phyloP scores from a whole-genome alignment of 768 basidiomycete species.

The Tephrocybe sp. region DNA sequence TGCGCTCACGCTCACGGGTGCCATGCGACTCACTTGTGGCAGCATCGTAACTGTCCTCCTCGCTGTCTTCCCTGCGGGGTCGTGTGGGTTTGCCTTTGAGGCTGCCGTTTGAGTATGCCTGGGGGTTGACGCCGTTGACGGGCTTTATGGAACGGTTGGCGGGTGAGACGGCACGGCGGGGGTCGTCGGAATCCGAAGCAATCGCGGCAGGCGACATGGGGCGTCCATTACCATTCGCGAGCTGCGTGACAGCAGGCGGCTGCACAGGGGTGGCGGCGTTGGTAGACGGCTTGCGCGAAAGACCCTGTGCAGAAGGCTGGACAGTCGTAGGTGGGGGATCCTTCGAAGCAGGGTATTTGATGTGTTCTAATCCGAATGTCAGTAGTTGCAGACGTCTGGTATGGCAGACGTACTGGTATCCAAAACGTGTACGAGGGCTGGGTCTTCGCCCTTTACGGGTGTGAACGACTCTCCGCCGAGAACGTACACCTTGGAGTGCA shows the following conservation, averaged over 20 bases:
- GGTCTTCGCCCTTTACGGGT: conserved; percentile 74
- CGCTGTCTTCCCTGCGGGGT: conserved; percentile 48
- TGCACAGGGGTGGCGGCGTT: conserved; percentile 31
- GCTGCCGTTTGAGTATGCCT: conserved; percentile 35
- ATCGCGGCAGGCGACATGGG: conserved; percentile 65
- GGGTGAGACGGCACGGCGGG: conserved; percentile 70
- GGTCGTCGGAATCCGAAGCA: conserved; percentile 52
- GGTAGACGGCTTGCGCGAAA: conserved; percentile 46
- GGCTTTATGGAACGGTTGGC: conserved; percentile 44
- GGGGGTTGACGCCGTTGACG: conserved; percentile 44
- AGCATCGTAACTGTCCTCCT: conserved; percentile 59
- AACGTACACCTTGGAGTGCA: conserved; percentile 86
- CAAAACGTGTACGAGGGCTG: conserved; percentile 81
- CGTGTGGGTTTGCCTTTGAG: conserved; percentile 54
- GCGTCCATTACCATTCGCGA: conserved; percentile 38
- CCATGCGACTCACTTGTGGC: conserved; percentile 37
- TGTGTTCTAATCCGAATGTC: conserved; percentile 21
- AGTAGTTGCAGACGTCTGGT: too few relatives aligned
- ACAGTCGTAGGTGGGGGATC: conserved; percentile 20
- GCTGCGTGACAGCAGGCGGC: conserved; percentile 24
- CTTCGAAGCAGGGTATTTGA: conserved; percentile 24
- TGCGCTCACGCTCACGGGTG: conserved; percentile 43
- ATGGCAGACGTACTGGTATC: conserved; percentile 79
- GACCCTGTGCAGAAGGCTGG: conserved; percentile 12
- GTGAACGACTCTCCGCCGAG: conserved; percentile 92